phyloP scores from a whole-genome alignment of 2,329 filamentous ascomycete species.

The Hymenoscyphus fraxineus region DNA sequence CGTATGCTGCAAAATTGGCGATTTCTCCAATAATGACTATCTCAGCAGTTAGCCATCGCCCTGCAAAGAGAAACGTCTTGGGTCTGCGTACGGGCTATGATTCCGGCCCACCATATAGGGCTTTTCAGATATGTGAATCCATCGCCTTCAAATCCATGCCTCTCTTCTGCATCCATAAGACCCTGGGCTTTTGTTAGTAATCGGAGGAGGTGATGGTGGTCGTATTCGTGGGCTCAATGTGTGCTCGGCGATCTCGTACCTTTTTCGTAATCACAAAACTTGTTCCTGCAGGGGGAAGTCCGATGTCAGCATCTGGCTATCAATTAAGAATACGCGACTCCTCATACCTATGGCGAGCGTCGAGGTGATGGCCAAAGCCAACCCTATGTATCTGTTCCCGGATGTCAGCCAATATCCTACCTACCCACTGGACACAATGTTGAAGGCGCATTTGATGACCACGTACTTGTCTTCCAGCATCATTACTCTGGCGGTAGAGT shows the following conservation, averaged over 20 bases:
- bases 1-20: conserved; percentile 97
- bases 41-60: conserved; percentile 28
- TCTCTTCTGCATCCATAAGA: conserved; percentile 83
- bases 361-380: conserved; percentile 70
- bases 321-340: conserved; percentile 5
- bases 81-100: conserved; percentile 68
- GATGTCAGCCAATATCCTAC: conserved; percentile 22
- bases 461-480: conserved; percentile 47
- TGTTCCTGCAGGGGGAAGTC: conserved; percentile 55
- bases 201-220: background rate
- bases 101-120: conserved; percentile 97
- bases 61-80: background rate
- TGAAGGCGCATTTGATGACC: conserved; percentile 6
- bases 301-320: background rate
- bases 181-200: conserved; percentile 52
- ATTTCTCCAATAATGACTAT: conserved; percentile 88
- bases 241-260: conserved; percentile 46
- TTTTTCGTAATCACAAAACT: conserved; percentile 99
- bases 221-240: background rate
- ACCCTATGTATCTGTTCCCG: conserved; percentile 64
- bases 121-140: conserved; percentile 91
- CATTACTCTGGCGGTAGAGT: conserved; percentile 23
- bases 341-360: conserved; percentile 71
- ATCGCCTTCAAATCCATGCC: conserved; percentile 94
- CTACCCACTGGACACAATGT: background rate